Evolutionary conservation across 1,284 basidiomycete species (phyloP).

Genomic region (Cryptococcus wingfieldii): DNA sequence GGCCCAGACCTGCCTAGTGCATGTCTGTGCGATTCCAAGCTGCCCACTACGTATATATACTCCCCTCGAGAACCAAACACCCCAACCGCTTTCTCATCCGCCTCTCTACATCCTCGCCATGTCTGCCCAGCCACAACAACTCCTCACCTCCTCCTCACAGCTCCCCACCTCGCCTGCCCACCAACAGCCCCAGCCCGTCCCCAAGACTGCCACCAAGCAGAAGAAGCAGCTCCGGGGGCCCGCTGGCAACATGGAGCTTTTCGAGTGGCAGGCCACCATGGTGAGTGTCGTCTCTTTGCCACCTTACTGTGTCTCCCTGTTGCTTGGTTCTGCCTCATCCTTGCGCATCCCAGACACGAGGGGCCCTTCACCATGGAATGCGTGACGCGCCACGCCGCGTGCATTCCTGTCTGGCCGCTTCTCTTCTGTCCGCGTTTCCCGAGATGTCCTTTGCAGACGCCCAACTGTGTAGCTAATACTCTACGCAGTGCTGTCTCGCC

Average conservation of each 20-base stretch:
- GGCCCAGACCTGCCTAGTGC: background rate
- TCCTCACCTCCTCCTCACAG: constrained; percentile 10
- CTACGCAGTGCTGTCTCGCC: constrained; percentile 8
- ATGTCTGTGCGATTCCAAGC: too few species aligned
- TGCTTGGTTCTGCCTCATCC: too few species aligned
- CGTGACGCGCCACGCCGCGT: background rate
- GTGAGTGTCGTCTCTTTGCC: background rate
- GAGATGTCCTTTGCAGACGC: background rate
- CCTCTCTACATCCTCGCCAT: constrained; percentile 3
- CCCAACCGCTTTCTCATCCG: background rate
- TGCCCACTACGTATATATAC: background rate
- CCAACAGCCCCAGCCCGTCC: background rate
- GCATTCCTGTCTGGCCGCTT: background rate
- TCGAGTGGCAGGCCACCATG: background rate
- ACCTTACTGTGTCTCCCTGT: background rate
- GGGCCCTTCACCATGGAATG: background rate
- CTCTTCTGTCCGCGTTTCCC: background rate
- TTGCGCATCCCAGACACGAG: too few species aligned
- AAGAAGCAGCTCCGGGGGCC: background rate
- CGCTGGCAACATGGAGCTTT: background rate
- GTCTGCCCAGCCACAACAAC: background rate
- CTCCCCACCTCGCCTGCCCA: background rate
- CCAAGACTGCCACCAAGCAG: background rate
- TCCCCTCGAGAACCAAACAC: too few species aligned
- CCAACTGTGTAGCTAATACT: background rate